Evolutionary conservation across 2,329 filamentous ascomycete species (phyloP).

Genomic region (Ustilaginoidea virens): DNA sequence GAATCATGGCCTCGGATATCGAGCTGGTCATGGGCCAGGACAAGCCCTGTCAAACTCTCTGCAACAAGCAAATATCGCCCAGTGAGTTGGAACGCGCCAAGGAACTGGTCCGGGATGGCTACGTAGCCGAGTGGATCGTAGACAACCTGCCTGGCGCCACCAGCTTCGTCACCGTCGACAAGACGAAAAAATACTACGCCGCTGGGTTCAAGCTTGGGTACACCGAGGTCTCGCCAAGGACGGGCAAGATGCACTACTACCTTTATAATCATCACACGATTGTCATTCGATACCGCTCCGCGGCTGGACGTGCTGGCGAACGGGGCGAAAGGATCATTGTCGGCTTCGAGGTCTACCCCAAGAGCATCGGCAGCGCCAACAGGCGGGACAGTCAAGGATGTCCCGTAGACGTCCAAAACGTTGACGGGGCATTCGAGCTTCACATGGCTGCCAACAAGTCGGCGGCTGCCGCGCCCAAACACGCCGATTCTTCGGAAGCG

Average conservation of each 20-base stretch:
- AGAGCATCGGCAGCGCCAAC: slow-evolving; percentile 52
- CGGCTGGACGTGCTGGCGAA: slow-evolving; percentile 51
- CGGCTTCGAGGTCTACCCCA: slow-evolving; percentile 80
- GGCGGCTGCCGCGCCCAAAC: slow-evolving; percentile 26
- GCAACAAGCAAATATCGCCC: slow-evolving; percentile 49
- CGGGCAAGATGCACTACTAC: slow-evolving; percentile 50
- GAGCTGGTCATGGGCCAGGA: slow-evolving; percentile 66
- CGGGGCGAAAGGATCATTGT: slow-evolving; percentile 67
- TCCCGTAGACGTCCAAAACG: slow-evolving; percentile 47
- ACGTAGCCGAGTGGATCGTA: slow-evolving; percentile 86
- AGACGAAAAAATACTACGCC: slow-evolving; percentile 74
- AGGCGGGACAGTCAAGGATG: slow-evolving; percentile 50
- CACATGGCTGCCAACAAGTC: slow-evolving; percentile 49
- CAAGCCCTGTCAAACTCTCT: slow-evolving; percentile 56
- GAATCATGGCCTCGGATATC: slow-evolving; percentile 73
- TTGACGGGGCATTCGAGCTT: slow-evolving; percentile 52
- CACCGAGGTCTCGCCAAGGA: slow-evolving; percentile 45
- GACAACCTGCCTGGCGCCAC: slow-evolving; percentile 84
- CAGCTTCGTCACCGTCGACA: slow-evolving; percentile 75
- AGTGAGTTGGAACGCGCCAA: slow-evolving; percentile 51
- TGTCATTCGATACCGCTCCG: slow-evolving; percentile 62
- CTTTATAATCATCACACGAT: slow-evolving; percentile 83
- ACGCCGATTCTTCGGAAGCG: slow-evolving; percentile 40
- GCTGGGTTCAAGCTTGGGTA: slow-evolving; percentile 82
- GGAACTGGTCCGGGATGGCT: slow-evolving; percentile 61